Evolutionary conservation across 2,329 filamentous ascomycete genomes (phyloP).

Genomic region (Gyromitra esculenta): DNA sequence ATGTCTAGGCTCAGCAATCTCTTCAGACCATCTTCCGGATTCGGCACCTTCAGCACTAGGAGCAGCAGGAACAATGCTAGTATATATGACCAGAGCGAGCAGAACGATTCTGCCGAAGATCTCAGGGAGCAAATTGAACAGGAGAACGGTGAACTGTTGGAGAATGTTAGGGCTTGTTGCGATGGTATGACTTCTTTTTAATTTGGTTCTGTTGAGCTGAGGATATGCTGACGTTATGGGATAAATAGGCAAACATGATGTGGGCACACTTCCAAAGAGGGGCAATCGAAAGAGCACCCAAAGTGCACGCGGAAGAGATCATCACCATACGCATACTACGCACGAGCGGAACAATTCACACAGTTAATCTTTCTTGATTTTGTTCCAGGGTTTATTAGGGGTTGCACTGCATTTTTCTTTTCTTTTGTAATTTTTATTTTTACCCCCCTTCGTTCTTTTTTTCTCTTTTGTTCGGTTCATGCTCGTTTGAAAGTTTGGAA

Average conservation of each 20-base stretch:
- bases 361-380: constrained; percentile 19
- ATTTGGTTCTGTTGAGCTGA: not conserved
- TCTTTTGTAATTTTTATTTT: constrained; percentile 44
- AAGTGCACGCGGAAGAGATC: constrained; percentile 63
- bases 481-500: constrained; percentile 33
- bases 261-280: constrained; percentile 67
- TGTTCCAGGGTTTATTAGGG: constrained; percentile 12
- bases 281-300: constrained; percentile 45
- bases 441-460: constrained; percentile 18
- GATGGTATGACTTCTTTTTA: constrained; percentile 74
- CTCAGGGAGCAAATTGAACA: constrained; percentile 80
- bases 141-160: constrained; percentile 79
- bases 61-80: constrained; percentile 66
- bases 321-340: constrained; percentile 38
- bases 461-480: constrained; percentile 26
- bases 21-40: constrained; percentile 63
- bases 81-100: constrained; percentile 68
- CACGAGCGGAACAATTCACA: constrained; percentile 43
- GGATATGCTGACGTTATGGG: constrained; percentile 34
- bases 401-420: constrained; percentile 43
- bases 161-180: constrained; percentile 96
- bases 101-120: constrained; percentile 83
- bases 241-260: constrained; percentile 75
- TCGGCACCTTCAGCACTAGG: constrained; percentile 67
- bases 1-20: constrained; percentile 51